Evolutionary conservation across 2,329 filamentous ascomycete species (phyloP).

Genomic region (Daldinia sp.): DNA sequence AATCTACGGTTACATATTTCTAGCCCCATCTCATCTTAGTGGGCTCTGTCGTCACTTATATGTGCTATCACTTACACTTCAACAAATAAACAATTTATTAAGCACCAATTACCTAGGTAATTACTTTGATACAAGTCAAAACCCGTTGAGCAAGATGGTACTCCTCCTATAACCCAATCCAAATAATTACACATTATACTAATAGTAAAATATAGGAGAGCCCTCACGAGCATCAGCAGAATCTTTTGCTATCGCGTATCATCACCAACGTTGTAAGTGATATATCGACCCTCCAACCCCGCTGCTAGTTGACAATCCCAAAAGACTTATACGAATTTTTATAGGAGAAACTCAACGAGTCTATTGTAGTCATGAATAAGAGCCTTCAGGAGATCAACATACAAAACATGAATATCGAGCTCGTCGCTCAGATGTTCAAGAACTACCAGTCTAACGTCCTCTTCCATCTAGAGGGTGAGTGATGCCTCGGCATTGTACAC

Average conservation of each 20-base stretch:
- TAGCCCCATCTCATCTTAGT: background rate
- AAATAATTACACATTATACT: constrained; percentile 10
- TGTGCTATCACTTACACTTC: background rate
- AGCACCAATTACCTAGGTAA: background rate
- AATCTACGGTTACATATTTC: background rate
- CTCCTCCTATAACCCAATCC: background rate
- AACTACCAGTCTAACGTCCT: constrained; percentile 98
- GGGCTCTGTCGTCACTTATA: background rate
- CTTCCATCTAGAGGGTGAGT: constrained; percentile 91
- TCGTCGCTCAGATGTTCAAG: constrained; percentile 99
- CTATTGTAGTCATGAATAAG: constrained; percentile 91
- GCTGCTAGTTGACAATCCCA: constrained; percentile 17
- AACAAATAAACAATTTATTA: background rate
- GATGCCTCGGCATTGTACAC: background rate
- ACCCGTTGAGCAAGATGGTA: constrained; percentile 39
- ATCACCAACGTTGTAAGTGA: constrained; percentile 91
- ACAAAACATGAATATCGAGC: constrained; percentile 98
- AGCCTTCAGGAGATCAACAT: constrained; percentile 97
- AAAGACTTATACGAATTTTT: constrained; percentile 16
- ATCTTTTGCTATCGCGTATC: constrained; percentile 89
- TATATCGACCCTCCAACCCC: constrained; percentile 5
- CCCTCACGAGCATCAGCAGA: constrained; percentile 97
- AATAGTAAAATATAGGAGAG: constrained; percentile 71
- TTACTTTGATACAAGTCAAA: background rate
- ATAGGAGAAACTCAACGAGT: constrained; percentile 97